Percentiles rank a stretch among this genome's conserved stretches.
phyloP scores from a whole-genome alignment of 345 rosid genomes.

The Aurinia saxatilis region DNA sequence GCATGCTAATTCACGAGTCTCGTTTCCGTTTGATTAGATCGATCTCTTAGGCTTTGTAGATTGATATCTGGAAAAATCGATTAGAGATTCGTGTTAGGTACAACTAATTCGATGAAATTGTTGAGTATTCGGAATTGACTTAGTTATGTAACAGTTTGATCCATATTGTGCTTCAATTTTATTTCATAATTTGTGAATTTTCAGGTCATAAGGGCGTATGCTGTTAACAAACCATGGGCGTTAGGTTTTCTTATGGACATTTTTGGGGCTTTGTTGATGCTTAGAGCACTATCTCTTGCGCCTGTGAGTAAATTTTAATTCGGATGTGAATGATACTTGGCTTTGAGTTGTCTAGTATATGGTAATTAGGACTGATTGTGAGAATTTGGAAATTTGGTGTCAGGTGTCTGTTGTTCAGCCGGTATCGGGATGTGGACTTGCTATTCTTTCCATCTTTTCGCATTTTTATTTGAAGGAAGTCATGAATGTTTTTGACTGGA shows the following conservation, averaged over 20 bases:
- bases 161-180: background rate
- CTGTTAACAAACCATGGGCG: slow-evolving; percentile 66
- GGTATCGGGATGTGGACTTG: slow-evolving; percentile 97
- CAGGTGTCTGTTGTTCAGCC: slow-evolving; percentile 98
- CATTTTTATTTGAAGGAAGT: slow-evolving; percentile 94
- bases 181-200: background rate
- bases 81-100: background rate
- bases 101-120: background rate
- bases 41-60: slow-evolving; percentile 3
- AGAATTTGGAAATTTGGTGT: slow-evolving; percentile 4
- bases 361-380: background rate
- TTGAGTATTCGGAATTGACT: too few relatives aligned
- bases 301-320: slow-evolving; percentile 59
- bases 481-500: slow-evolving; percentile 92
- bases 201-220: slow-evolving; percentile 81
- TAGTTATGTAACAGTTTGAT: background rate
- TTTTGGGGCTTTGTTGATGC: slow-evolving; percentile 84
- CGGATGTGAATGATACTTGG: background rate
- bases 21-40: background rate
- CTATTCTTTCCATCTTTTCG: slow-evolving; percentile 81
- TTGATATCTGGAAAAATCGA: background rate
- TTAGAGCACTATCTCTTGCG: slow-evolving; percentile 81
- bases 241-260: slow-evolving; percentile 91
- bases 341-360: background rate
- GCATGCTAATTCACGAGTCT: too few relatives aligned